phyloP scores from a whole-genome alignment of 164 flowering plant genomes.

The Magnolia officinalis region DNA sequence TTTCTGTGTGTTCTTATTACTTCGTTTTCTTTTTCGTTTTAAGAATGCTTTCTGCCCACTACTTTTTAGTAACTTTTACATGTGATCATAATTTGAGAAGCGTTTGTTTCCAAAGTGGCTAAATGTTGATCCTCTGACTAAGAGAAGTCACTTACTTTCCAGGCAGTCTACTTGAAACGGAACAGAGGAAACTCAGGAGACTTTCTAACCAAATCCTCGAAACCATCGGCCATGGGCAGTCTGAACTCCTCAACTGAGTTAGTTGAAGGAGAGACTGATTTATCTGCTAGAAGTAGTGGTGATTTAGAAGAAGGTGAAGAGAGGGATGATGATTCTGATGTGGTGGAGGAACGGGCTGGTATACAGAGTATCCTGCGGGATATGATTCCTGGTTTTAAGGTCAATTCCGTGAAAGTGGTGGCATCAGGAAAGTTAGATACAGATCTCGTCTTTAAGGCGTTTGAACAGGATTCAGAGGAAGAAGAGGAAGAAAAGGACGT shows the following conservation, averaged over 20 bases:
- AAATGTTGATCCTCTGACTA: background rate
- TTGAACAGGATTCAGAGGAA: conserved; percentile 77
- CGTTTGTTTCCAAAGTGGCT: background rate
- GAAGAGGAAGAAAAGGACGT: conserved; percentile 59
- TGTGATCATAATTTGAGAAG: too few relatives aligned
- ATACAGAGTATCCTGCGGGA: conserved; percentile 62
- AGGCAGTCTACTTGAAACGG: conserved; percentile 87
- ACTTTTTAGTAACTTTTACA: background rate
- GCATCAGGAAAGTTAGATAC: conserved; percentile 59
- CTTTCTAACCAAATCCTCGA: conserved; percentile 27
- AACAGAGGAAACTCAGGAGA: conserved; percentile 31
- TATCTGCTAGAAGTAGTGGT: conserved; percentile 32
- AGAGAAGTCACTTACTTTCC: conserved; percentile 21
- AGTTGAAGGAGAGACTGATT: conserved; percentile 44
- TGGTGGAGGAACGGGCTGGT: conserved; percentile 42
- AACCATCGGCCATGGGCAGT: conserved; percentile 25
- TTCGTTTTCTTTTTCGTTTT: background rate
- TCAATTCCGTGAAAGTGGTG: conserved; percentile 72
- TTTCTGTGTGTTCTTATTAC: background rate
- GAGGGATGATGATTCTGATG: conserved; percentile 53
- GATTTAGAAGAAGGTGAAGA: conserved; percentile 57
- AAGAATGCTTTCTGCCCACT: background rate
- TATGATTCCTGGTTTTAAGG: conserved; percentile 82
- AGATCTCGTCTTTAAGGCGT: conserved; percentile 62
- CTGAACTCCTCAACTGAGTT: conserved; percentile 35